Conservation (phyloP, 495 filamentous ascomycete species). For the Glarea lozoyensis region DNA sequence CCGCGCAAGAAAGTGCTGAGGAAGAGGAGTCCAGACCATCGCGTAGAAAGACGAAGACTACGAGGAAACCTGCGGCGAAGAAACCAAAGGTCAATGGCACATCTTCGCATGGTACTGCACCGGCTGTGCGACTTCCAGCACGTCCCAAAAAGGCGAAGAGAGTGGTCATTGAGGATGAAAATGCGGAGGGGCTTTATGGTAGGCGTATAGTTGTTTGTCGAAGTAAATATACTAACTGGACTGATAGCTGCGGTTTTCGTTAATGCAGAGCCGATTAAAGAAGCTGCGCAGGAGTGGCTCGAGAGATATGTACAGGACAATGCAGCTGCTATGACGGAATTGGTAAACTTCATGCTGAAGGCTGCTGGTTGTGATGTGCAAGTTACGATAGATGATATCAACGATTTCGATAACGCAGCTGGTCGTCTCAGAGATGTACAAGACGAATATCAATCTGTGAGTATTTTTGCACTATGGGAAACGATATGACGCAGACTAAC, state of each 20-base stretch:
- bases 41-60: conserved; percentile 28
- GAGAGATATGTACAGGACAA: conserved; percentile 60
- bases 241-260: conserved; percentile 67
- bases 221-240: conserved; percentile 5
- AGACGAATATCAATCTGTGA: conserved; percentile 64
- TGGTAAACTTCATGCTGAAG: conserved; percentile 83
- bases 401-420: conserved; percentile 73
- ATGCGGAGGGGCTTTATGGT: conserved; percentile 72
- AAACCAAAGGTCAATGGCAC: conserved; percentile 65
- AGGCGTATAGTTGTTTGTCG: conserved; percentile 18
- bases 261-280: conserved; percentile 57
- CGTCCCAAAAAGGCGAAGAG: conserved; percentile 51
- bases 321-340: conserved; percentile 59
- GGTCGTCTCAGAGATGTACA: conserved; percentile 66
- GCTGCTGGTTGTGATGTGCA: conserved; percentile 70
- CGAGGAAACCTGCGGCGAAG: conserved; percentile 57
- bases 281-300: conserved; percentile 76
- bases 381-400: conserved; percentile 68
- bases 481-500: not conserved
- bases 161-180: conserved; percentile 36
- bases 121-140: conserved; percentile 46
- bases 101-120: conserved; percentile 22
- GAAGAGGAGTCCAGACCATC: conserved; percentile 37
- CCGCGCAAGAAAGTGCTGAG: conserved; percentile 25
- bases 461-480: conserved; percentile 10